Evolutionary conservation across 345 rosid genomes (phyloP), one percentile per base, ranked within the genome.

Genomic region (Aurinia saxatilis): DNA sequence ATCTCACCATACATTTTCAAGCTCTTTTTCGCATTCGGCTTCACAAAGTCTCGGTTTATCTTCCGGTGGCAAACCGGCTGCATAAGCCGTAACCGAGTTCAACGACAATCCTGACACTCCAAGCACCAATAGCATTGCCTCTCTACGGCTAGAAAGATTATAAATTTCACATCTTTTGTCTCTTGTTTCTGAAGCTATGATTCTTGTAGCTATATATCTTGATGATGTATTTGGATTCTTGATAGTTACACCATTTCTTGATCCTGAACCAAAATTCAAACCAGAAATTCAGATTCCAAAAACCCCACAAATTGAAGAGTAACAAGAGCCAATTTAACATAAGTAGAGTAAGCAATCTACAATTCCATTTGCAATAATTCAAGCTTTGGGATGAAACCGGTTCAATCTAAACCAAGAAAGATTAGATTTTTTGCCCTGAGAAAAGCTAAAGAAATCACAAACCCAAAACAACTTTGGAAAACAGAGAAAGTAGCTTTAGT

Each of bases 1-100:
- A 80, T 80, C 95, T 85, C 97, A 87, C 97, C 97, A 80, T 87
- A 85, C 97, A 82, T 93, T 93, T 93, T 90, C 91, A 82, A 93
- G 97, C 88, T 84, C 95, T 77, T 84, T 93, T 79, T 78, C 96
- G 36, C 96, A 87, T 14, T 71, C 50, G 0, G 73, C 86, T 58
- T 93, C 96, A 42, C 99, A 93, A 5, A 87, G 77, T 62, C 69
- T 81, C 12, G 90, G 91, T 61, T 87, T 81, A 33, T 87, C 75
- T 68, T 87, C 99, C 0, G 91, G 97, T n/a, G 99, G 96, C 59
- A 90, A 77, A 34, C 97, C 90, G 0, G 91, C 99, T 72, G 82
- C 85, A 11, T 41, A 56, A 60, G 88, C 81, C 1, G 65, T 69
- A 51, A 60, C 44, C 0, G 78, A 67, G 56, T 57, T 73, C 41